A percentile compares a stretch with the other conserved stretches of the same genome.
phyloP scores from a whole-genome alignment of 2,329 filamentous ascomycete species.

The Trichoderma sp. region DNA sequence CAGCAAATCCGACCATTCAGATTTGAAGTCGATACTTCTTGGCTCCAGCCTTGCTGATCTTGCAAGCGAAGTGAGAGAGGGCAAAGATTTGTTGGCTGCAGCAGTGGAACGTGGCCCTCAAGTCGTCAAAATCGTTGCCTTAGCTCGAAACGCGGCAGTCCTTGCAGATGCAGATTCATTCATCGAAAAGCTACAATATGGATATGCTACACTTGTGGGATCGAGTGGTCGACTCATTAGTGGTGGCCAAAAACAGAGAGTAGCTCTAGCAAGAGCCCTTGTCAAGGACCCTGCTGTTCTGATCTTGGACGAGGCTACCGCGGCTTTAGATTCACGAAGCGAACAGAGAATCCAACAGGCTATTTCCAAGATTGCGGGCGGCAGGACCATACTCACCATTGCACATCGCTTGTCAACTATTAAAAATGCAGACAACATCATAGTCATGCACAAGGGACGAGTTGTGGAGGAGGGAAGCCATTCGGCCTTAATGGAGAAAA shows the following conservation, averaged over 20 bases:
- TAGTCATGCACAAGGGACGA: conserved; percentile 60
- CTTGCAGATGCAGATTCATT: conserved; percentile 8
- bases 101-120: conserved; percentile 2
- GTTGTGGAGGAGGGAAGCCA: conserved; percentile 64
- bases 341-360: conserved; percentile 46
- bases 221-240: conserved; percentile 46
- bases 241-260: conserved; percentile 58
- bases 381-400: conserved; percentile 64
- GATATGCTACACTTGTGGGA: conserved; percentile 1
- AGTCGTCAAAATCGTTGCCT: neutral
- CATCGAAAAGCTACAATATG: conserved; percentile 35
- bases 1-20: conserved; percentile 46
- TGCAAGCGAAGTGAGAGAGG: conserved; percentile 33
- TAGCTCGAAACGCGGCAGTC: conserved; percentile 11
- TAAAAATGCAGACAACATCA: conserved; percentile 61
- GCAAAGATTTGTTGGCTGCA: conserved; percentile 13
- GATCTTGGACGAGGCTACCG: conserved; percentile 67
- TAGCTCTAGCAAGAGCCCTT: conserved; percentile 62
- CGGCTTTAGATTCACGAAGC: conserved; percentile 44
- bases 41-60: conserved; percentile 45
- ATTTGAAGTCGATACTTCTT: conserved; percentile 40
- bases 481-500: conserved; percentile 51
- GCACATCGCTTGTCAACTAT: conserved; percentile 62
- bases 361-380: conserved; percentile 36
- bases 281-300: conserved; percentile 60